Evolutionary conservation across 139 green algal species (phyloP).

Genomic region (Coelastrella sp.): DNA sequence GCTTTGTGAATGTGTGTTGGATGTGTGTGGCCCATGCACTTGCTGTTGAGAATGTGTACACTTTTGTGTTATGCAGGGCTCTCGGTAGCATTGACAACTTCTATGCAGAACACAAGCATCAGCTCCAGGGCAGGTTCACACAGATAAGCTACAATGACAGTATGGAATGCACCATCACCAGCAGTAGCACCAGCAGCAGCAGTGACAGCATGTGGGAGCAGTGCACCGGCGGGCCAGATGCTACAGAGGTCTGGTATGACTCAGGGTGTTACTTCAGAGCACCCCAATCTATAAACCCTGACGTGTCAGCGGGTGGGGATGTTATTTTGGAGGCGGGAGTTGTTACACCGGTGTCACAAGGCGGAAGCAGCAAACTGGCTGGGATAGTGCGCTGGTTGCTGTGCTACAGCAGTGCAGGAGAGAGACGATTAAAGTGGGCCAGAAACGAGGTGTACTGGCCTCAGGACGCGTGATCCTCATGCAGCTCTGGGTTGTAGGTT

Average conservation of each 20-base stretch:
- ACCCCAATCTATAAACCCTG: background rate
- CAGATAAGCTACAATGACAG: background rate
- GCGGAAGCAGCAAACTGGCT: background rate
- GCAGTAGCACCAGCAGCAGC: slow-evolving; percentile 9
- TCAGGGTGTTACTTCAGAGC: slow-evolving; percentile 32
- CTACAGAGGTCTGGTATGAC: slow-evolving; percentile 34
- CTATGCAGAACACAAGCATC: background rate
- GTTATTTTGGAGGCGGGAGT: slow-evolving; percentile 28
- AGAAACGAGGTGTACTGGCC: slow-evolving; percentile 28
- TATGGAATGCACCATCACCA: slow-evolving; percentile 23
- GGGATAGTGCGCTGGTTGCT: slow-evolving; percentile 21
- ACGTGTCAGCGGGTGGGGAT: background rate
- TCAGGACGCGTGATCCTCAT: too few relatives aligned
- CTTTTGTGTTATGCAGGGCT: background rate
- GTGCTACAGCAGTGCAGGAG: background rate
- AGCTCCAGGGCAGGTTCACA: background rate
- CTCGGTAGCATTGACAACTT: background rate
- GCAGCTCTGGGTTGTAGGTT: too few relatives aligned
- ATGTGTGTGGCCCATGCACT: too few relatives aligned
- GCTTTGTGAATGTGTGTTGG: too few relatives aligned
- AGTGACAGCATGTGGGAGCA: background rate
- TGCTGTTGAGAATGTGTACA: too few relatives aligned
- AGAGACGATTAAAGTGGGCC: background rate
- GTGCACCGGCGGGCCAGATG: background rate
- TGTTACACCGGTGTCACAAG: background rate